These are phyloP conservation scores for Candida nanaspora DNA, from an alignment of 805 yeast species.

Conservation along the genomic window DNA sequence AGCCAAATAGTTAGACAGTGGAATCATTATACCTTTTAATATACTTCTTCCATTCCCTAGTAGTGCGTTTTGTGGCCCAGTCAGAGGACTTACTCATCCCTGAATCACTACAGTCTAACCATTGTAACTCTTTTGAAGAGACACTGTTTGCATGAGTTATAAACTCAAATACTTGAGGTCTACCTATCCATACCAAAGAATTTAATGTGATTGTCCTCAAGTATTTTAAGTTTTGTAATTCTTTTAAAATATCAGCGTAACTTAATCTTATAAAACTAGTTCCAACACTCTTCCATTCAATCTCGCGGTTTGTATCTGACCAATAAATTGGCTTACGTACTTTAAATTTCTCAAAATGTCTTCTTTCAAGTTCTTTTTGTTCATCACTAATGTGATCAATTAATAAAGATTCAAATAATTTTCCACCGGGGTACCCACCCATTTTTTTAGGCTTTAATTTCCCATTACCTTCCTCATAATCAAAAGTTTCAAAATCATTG, in stretches of 20 bases:
- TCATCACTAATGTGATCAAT: slow-evolving; percentile 19
- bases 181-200: slow-evolving; percentile 26
- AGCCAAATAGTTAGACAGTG: too few relatives aligned
- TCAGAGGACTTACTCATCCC: slow-evolving; percentile 42
- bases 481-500: slow-evolving; percentile 29
- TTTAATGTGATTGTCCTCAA: slow-evolving; percentile 20
- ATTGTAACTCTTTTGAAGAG: slow-evolving; percentile 9
- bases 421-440: background rate
- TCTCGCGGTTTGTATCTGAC: slow-evolving; percentile 25
- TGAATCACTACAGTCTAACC: slow-evolving; percentile 36
- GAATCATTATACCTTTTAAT: background rate
- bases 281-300: slow-evolving; percentile 21
- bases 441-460: slow-evolving; percentile 3
- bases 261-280: slow-evolving; percentile 30
- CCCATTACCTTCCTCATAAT: slow-evolving; percentile 20
- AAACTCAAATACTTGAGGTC: slow-evolving; percentile 16
- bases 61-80: slow-evolving; percentile 32
- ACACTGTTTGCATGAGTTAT: slow-evolving; percentile 11
- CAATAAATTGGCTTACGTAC: slow-evolving; percentile 16
- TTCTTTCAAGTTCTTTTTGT: slow-evolving; percentile 14
- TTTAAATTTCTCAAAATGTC: slow-evolving; percentile 6
- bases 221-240: slow-evolving; percentile 10
- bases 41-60: slow-evolving; percentile 18
- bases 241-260: slow-evolving; percentile 37
- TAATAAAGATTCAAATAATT: slow-evolving; percentile 22